Percentiles rank a stretch among this genome's conserved stretches.
Evolutionary conservation across 768 basidiomycete genomes (phyloP).

Genomic region (Tricholoma sp.): DNA sequence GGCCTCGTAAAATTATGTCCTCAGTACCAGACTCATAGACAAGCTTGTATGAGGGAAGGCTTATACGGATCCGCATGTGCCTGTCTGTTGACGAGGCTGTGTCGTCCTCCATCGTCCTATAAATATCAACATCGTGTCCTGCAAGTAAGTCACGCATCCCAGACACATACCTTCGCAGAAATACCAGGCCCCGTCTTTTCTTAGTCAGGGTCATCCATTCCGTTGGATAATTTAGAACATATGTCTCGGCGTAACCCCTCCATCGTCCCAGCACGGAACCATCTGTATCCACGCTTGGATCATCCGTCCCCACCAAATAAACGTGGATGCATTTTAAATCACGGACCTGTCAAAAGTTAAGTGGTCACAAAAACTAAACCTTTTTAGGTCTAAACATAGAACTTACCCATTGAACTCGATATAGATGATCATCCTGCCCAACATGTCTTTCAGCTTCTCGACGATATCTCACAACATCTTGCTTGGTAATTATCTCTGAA

Average conservation of each 20-base stretch:
- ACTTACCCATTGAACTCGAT: slow-evolving; percentile 77
- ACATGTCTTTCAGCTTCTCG: slow-evolving; percentile 74
- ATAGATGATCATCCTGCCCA: slow-evolving; percentile 71
- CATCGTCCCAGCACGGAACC: slow-evolving; percentile 51
- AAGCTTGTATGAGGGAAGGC: slow-evolving; percentile 58
- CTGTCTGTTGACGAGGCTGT: slow-evolving; percentile 35
- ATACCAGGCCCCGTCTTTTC: slow-evolving; percentile 35
- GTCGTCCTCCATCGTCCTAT: slow-evolving; percentile 46
- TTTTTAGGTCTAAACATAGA: slow-evolving; percentile 12
- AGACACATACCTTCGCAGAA: slow-evolving; percentile 50
- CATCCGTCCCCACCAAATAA: slow-evolving; percentile 54
- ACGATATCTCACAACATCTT: slow-evolving; percentile 72
- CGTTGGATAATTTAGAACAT: slow-evolving; percentile 63
- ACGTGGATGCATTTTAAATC: slow-evolving; percentile 53
- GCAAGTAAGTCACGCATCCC: slow-evolving; percentile 13
- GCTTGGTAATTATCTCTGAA: slow-evolving; percentile 46
- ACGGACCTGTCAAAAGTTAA: slow-evolving; percentile 39
- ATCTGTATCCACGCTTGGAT: slow-evolving; percentile 60
- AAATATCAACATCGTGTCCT: slow-evolving; percentile 34
- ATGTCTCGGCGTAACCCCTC: slow-evolving; percentile 71
- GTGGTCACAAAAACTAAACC: slow-evolving; percentile 6
- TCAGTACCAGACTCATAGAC: slow-evolving; percentile 65
- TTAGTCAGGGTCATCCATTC: slow-evolving; percentile 56
- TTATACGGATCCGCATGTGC: slow-evolving; percentile 49
- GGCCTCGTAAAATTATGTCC: slow-evolving; percentile 42